Evolutionary conservation across 306 rosid genomes (phyloP), one percentile per base, ranked within the genome.

Genomic region (Inga leiocalycina): DNA sequence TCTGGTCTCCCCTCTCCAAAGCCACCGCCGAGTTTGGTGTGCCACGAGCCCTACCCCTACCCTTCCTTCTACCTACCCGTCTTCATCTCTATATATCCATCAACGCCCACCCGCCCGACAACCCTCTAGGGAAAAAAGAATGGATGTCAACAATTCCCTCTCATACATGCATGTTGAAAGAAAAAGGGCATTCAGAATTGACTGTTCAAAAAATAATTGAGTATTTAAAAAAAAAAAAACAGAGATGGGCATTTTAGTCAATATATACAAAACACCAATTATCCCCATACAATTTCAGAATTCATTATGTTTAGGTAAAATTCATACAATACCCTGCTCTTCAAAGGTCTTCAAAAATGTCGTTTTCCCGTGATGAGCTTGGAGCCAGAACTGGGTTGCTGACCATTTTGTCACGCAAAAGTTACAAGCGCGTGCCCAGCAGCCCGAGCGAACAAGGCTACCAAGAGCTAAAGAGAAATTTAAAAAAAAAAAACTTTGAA

Each of bases 11-110:
- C 43, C 43, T 9, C 10, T 17, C 5, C 8, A 14, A 1, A 45
- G 85, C 76, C 71, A 66, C 13, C 79, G 17, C 19, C 17, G 61
- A 3, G 90, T 85, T 84, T 41, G 90, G 84, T 87, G 84, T 87
- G 88, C 86, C 90, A 79, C 90, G 75, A 81, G 88, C 74, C 43
- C 84, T 77, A 70, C 86, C 74, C 43, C 84, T 77, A 70, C 86
- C 86, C 56, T 75, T 82, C 84, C 54, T 84, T 76, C 77, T 68
- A 68, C 71, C 71, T 34, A 66, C 71, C 45, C 22, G 5, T 65
- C 71, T 5, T 10, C 19, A 46, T 46, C 34, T 32, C 34, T 32
- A 32, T 27, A 5, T 39, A 39, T 39, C 43, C 43, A 39, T 39
- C 43, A 39, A 39, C 43, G 6, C 1, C 43, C 7, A 1, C 43